These are phyloP conservation scores for Fusarium sp. DNA, from an alignment of 2,329 filamentous ascomycete species.

Conservation along the genomic window DNA sequence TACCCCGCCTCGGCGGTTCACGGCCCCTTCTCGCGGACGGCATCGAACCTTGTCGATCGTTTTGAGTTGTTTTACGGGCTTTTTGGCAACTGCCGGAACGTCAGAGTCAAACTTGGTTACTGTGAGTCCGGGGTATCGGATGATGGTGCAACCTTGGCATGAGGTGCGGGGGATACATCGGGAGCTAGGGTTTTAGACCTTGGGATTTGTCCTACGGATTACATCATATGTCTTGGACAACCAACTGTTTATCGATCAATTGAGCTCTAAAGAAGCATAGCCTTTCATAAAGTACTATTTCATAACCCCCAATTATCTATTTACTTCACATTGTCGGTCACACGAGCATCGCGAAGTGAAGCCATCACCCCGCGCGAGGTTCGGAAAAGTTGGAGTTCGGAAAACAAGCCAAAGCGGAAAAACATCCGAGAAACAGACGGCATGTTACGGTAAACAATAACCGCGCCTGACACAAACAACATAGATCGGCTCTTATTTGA, in stretches of 20 bases:
- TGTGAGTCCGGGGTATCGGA: not conserved
- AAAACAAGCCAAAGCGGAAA: not conserved
- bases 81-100: not conserved
- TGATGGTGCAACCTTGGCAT: not conserved
- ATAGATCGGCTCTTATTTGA: not conserved
- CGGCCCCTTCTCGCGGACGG: not conserved
- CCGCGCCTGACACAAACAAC: not conserved
- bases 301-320: not conserved
- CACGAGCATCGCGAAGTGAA: not conserved
- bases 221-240: not conserved
- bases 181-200: not conserved
- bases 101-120: not conserved
- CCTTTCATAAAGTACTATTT: not conserved
- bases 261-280: not conserved
- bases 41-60: slow-evolving; percentile 1
- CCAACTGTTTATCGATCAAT: not conserved
- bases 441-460: not conserved
- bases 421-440: not conserved
- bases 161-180: slow-evolving; percentile 1
- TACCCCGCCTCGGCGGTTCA: slow-evolving; percentile 1
- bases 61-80: not conserved
- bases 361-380: not conserved
- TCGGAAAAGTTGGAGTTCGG: not conserved
- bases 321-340: not conserved
- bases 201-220: not conserved